Base-by-base conservation (phyloP, 768 basidiomycete genomes). In the Udeniomyces megalosporus region DNA sequence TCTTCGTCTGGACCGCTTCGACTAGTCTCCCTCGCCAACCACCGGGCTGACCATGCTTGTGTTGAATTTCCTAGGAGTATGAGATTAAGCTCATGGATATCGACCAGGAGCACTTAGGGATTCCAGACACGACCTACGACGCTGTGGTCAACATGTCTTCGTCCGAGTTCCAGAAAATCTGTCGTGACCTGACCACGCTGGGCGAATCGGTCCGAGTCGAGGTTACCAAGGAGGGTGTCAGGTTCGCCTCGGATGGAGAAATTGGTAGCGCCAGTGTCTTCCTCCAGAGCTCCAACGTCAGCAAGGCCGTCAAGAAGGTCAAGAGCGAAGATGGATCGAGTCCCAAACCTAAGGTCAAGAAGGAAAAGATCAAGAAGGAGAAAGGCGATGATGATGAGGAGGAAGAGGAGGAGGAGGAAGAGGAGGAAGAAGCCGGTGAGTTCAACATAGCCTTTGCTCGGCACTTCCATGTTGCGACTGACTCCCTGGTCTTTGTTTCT, bases 31-130 rank as follows among this genome's bases (percentile, higher is more conserved):
- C 17, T 42, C 38, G 38, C 8, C 38, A 42, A 42, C 38, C 38
- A n/a, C n/a, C n/a, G n/a, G n/a, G n/a, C n/a, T n/a, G n/a, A n/a
- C n/a, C 47, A 29, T 50, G 24, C 42, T 35, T 15, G n/a, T 4
- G 2, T n/a, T 22, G 20, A 0, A 3, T 45, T 42, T 28, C 29
- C 22, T 29, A 63, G 62, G 89, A 96, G 72, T 99, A 99, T 76
- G 91, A 95, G 69, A 88, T 99, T 85, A 97, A 97, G 74, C 82
- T 97, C 58, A 96, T 99, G 93, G 93, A 97, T 70, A 99, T 99
- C 71, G 93, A 99, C 73, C 78, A 88, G 26, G 95, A 99, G 75
- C 84, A 82, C 49, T 84, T 97, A 56, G 85, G 85, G 52, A 97
- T 97, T 70, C 95, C 95, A 17, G 92, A 96, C 67, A 99, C 95